A percentile compares a stretch with the other conserved stretches of the same genome.
Evolutionary conservation across 371 early-diverging fungal genomes (phyloP).

Genomic region (Haplosporangium sp.): DNA sequence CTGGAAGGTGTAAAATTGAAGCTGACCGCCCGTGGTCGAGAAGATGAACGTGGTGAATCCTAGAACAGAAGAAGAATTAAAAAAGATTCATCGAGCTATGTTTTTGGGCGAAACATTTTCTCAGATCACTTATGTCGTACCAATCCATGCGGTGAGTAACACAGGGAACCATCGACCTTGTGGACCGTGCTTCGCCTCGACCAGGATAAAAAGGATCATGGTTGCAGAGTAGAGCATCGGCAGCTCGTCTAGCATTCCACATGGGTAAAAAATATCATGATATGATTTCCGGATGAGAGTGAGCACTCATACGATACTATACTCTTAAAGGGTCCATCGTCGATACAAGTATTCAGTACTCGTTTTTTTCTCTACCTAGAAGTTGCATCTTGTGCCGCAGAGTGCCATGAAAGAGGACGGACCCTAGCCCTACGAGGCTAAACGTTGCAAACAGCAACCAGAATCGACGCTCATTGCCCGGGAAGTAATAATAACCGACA

Average conservation of each 20-base stretch:
- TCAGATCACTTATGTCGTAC: slow-evolving; percentile 9
- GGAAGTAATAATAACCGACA: slow-evolving; percentile 17
- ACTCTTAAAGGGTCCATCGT: neutral
- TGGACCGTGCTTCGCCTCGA: slow-evolving; percentile 40
- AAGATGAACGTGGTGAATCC: slow-evolving; percentile 33
- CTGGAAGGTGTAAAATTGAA: slow-evolving; percentile 43
- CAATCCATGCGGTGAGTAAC: slow-evolving; percentile 34
- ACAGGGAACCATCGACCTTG: slow-evolving; percentile 40
- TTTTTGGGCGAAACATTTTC: neutral
- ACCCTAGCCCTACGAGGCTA: slow-evolving; percentile 35
- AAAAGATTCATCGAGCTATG: neutral
- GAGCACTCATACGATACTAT: too few relatives aligned
- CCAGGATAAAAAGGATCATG: slow-evolving; percentile 32
- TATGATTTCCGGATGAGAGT: too few relatives aligned
- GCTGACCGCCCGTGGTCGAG: slow-evolving; percentile 21
- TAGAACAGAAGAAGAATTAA: slow-evolving; percentile 1
- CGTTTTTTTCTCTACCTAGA: slow-evolving; percentile 21
- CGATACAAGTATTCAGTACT: neutral
- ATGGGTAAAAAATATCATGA: neutral
- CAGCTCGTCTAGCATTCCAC: slow-evolving; percentile 21
- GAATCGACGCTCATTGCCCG: slow-evolving; percentile 22
- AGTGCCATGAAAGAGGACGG: slow-evolving; percentile 47
- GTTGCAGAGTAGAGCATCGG: slow-evolving; percentile 54
- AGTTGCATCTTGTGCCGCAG: slow-evolving; percentile 52
- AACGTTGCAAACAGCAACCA: slow-evolving; percentile 18